These are phyloP conservation scores for Trichomonas tenax DNA, from an alignment of 208 protist species.

Conservation along the genomic window DNA sequence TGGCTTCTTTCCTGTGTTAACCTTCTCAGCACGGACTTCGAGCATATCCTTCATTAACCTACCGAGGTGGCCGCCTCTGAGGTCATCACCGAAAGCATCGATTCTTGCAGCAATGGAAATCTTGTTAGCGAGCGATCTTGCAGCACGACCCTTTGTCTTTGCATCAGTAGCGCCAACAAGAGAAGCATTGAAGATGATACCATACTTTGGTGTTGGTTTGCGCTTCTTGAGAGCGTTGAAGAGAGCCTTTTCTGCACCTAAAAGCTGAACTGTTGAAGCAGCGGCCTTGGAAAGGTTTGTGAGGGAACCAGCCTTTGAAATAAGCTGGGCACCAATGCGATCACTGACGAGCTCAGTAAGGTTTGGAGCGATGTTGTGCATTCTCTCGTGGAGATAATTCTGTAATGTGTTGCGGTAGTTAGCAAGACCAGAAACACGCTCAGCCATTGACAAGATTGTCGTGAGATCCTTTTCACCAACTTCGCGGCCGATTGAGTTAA, in stretches of 20 bases:
- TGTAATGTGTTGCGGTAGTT: constrained; percentile 34
- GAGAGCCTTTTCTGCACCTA: constrained; percentile 94
- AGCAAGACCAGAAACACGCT: constrained; percentile 42
- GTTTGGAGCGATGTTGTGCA: constrained; percentile 91
- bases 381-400: constrained; percentile 77
- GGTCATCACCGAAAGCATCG: constrained; percentile 66
- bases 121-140: constrained; percentile 89
- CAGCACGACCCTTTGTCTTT: constrained; percentile 62
- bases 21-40: not conserved
- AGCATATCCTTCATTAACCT: not conserved
- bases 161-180: constrained; percentile 64
- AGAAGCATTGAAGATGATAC: constrained; percentile 90
- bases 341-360: constrained; percentile 64
- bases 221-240: constrained; percentile 84
- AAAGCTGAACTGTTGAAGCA: constrained; percentile 93
- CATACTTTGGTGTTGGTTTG: constrained; percentile 98
- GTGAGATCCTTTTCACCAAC: constrained; percentile 62
- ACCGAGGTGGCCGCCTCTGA: not conserved
- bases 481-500: constrained; percentile 76
- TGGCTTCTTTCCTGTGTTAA: not conserved
- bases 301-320: constrained; percentile 88
- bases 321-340: constrained; percentile 83
- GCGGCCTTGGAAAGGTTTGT: constrained; percentile 93
- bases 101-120: constrained; percentile 82
- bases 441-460: not conserved